Base-by-base conservation (phyloP, 768 basidiomycete species). In the Porphyrellus cyaneotinctus region DNA sequence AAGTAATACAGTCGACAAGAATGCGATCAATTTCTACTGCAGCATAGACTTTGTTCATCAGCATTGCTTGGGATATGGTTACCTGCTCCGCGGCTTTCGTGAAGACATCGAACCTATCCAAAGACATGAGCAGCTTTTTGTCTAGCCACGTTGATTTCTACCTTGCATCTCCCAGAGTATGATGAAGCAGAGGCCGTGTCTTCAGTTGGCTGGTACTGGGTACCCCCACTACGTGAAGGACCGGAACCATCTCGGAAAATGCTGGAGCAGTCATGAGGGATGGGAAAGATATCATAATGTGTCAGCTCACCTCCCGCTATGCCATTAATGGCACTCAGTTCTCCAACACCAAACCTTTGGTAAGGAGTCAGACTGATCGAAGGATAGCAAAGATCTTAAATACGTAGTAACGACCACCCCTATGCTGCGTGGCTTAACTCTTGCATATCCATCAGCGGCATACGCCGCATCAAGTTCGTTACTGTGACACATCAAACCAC, bases 361-460 rank as follows among this genome's bases (percentile, higher is more conserved):
- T 2, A 18, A 41, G 43, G 13, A 32, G 35, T 52, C 20, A 58
- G 47, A 35, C 49, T 18, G 20, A 47, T 13, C 26, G 24, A 24
- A 31, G 6, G 33, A 2, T 18, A 5, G 30, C 14, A 8, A 9
- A 15, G 22, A 23, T 23, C 20, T 20, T 1, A 63, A 74, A n/a
- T 60, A 87, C 85, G 88, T 97, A 12, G 94, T 95, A 30, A 80
- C 69, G 6, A 93, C 69, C 9, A 83, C 89, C 45, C 88, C 89
- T 43, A 91, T 71, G 59, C 81, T 77, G 43, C 76, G 72, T 45
- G 85, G 81, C 58, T 92, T 95, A 47, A 94, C 84, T 52, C 95
- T 81, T 18, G 94, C 91, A 68, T 95, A 95, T 12, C 94, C 94
- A 63, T 95, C 93, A 0, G 91, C 91, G 15, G 94, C 94, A 68